Conservation (phyloP, 352 stramenopile genomes). For the Aphanomyces cochlioides region DNA sequence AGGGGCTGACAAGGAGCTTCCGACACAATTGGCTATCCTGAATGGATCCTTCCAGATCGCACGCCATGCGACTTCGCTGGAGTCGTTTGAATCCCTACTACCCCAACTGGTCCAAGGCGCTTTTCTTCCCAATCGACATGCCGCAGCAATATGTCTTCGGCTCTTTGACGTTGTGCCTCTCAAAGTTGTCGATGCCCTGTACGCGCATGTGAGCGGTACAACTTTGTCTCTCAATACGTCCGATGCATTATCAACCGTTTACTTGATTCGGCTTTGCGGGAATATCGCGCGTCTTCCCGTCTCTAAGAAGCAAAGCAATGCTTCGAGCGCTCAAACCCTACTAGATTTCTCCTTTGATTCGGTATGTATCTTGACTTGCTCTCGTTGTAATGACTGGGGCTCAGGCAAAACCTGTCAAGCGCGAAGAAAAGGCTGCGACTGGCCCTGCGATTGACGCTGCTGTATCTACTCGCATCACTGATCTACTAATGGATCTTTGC, state of each 20-base stretch:
- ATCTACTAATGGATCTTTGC: constrained; percentile 53
- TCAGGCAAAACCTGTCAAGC: constrained; percentile 13
- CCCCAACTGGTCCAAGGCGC: constrained; percentile 52
- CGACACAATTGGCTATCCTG: constrained; percentile 48
- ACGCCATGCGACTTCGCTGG: constrained; percentile 38
- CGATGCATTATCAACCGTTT: constrained; percentile 61
- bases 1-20: constrained; percentile 53
- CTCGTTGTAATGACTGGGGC: too few species aligned
- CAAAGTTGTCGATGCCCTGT: constrained; percentile 43
- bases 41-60: constrained; percentile 51
- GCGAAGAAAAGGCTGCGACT: neutral
- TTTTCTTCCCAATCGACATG: constrained; percentile 58
- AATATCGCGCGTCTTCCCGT: constrained; percentile 52
- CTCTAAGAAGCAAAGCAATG: neutral
- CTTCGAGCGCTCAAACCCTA: constrained; percentile 35
- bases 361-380: neutral
- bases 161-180: constrained; percentile 48
- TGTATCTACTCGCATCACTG: constrained; percentile 44
- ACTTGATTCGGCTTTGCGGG: constrained; percentile 55
- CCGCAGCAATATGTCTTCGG: constrained; percentile 47
- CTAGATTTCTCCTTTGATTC: constrained; percentile 58
- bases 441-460: constrained; percentile 11
- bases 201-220: constrained; percentile 47
- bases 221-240: constrained; percentile 45
- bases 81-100: constrained; percentile 38